These are phyloP conservation scores for Westerdykella ornata DNA, from an alignment of 2,329 filamentous ascomycete species.

Conservation along the genomic window DNA sequence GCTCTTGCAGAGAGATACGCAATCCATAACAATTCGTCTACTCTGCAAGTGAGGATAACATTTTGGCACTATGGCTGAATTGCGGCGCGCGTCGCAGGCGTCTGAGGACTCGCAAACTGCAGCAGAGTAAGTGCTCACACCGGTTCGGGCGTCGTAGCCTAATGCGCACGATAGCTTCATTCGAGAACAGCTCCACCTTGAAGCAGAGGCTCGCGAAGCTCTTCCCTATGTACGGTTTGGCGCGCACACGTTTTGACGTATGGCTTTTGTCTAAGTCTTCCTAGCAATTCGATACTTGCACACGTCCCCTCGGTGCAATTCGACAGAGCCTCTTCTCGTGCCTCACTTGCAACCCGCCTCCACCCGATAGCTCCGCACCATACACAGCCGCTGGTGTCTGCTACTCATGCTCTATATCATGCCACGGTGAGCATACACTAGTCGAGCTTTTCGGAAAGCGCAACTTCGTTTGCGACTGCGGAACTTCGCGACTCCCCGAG, in stretches of 20 bases:
- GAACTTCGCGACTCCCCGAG: conserved; percentile 69
- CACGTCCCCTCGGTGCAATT: conserved; percentile 77
- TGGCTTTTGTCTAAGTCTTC: conserved; percentile 9
- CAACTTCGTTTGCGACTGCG: conserved; percentile 94
- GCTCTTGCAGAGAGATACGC: no score
- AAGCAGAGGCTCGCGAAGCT: conserved; percentile 90
- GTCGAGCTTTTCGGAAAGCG: conserved; percentile 96
- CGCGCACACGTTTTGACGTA: neutral
- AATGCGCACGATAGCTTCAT: conserved; percentile 59
- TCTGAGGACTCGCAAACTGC: conserved; percentile 52
- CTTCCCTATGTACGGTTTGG: conserved; percentile 69
- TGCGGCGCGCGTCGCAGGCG: conserved; percentile 36
- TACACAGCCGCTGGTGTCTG: conserved; percentile 78
- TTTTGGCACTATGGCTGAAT: conserved; percentile 21
- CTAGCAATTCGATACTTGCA: conserved; percentile 89
- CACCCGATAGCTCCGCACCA: conserved; percentile 53
- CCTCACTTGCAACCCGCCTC: conserved; percentile 83
- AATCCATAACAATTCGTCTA: no score
- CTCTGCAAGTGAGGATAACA: neutral
- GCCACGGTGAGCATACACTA: conserved; percentile 88
- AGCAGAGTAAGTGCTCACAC: conserved; percentile 35
- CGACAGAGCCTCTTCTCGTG: conserved; percentile 89
- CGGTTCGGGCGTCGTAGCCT: neutral
- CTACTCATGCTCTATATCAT: conserved; percentile 94
- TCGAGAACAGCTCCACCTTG: conserved; percentile 78